Base-by-base conservation (phyloP, 2,329 filamentous ascomycete species). In the Metarhizium robertsii region DNA sequence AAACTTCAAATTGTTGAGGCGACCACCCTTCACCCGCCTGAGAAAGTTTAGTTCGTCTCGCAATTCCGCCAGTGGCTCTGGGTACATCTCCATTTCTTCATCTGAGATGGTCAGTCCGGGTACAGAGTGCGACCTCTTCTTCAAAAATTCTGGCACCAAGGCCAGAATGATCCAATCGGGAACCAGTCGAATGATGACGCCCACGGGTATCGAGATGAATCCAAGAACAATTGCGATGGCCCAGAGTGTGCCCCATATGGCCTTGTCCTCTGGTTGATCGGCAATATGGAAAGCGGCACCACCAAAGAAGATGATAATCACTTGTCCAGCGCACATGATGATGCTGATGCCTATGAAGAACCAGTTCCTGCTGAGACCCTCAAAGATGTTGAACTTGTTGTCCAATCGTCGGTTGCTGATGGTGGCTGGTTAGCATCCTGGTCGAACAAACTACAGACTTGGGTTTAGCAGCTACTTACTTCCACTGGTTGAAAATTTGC, bases 401-500 rank as follows among this genome's bases (percentile, higher is more conserved):
- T 97, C 92, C 54, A 97, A 79, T 13, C 92, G 90, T 57, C 92
- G 90, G 73, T 95, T 96, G 76, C 82, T 86, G 58, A 4, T 43
- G 8, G 40, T 36, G 42, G 60, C 53, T 55, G 51, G 63, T 65
- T 10, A 48, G 45, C 30, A 16, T 30, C 45, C 16, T 42, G 40
- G 10, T 14, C 14, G 18, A 42, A 34, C 32, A 34, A 40, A 40
- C 13, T 16, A 40, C 38, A 5, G 5, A 40, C 10, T 40, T 11
- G 38, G 38, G 38, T 16, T 60, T 11, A 61, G 3, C 6, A n/a
- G 38, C 34, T 60, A 83, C 83, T 81, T 78, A 85, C 83, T 97
- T 97, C 81, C 95, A 89, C 67, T 95, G 88, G 72, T 97, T 97
- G 77, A 97, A 97, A 64, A 97, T 95, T 65, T 97, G 92, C 92